phyloP scores from a whole-genome alignment of 2,329 filamentous ascomycete genomes.

The Lachnellula occidentalis region DNA sequence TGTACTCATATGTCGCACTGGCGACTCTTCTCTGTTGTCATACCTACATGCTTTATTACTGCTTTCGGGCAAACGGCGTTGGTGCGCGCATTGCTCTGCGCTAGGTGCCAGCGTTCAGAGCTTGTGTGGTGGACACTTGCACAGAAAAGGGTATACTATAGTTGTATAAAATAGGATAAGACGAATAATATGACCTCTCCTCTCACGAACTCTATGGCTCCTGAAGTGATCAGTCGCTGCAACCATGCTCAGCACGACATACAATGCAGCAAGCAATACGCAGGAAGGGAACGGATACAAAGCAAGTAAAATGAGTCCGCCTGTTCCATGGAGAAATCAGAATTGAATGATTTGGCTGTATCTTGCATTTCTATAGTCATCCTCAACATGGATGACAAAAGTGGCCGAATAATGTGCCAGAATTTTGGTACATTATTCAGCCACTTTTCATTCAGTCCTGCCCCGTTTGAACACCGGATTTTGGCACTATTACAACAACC shows the following conservation, averaged over 20 bases:
- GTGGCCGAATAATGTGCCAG: too few relatives aligned
- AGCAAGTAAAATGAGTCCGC: background rate
- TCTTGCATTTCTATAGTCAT: slow-evolving; percentile 19
- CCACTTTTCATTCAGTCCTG: slow-evolving; percentile 4
- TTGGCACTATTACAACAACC: slow-evolving; percentile 1
- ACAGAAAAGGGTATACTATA: slow-evolving; percentile 26
- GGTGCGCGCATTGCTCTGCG: slow-evolving; percentile 26
- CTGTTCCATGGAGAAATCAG: background rate
- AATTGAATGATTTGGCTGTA: slow-evolving; percentile 17
- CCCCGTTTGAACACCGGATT: slow-evolving; percentile 2
- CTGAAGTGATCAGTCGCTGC: background rate
- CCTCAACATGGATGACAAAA: too few relatives aligned
- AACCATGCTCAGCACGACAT: slow-evolving; percentile 7
- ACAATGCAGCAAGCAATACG: slow-evolving; percentile 10
- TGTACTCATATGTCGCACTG: slow-evolving; percentile 33
- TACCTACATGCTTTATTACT: slow-evolving; percentile 29
- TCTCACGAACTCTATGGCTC: slow-evolving; percentile 37
- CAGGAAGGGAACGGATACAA: background rate
- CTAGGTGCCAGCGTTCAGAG: slow-evolving; percentile 23
- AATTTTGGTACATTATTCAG: too few relatives aligned
- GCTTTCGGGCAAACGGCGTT: slow-evolving; percentile 32
- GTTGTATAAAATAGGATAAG: slow-evolving; percentile 40
- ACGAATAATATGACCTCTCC: slow-evolving; percentile 53
- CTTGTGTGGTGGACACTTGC: slow-evolving; percentile 26
- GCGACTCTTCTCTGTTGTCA: slow-evolving; percentile 31